Evolutionary conservation across 2,329 filamentous ascomycete species (phyloP), one percentile per base, ranked within the genome.

Genomic region (Chaetomiaceae sp.): DNA sequence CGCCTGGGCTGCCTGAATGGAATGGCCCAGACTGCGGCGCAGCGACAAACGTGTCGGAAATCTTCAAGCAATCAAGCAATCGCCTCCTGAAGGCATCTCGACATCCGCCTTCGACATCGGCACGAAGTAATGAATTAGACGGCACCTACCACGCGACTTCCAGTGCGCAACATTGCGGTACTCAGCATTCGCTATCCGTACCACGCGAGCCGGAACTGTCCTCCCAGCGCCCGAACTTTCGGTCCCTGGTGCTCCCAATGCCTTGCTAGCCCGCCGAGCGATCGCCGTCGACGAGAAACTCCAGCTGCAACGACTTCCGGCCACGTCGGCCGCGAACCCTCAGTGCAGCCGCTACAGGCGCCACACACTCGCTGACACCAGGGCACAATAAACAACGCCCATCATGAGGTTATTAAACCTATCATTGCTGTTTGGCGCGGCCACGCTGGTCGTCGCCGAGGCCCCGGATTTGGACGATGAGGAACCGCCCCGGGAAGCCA

Each of bases 341-440:
- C 29, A 19, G 33, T 37, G 49, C 53, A 33, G 37, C 17, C 36
- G 15, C 50, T 49, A 42, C 53, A 19, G 43, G 43, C 23, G 47
- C 27, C 34, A 36, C 38, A 45, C 31, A 19, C 15, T 19, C 17
- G 33, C 20, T 42, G 17, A n/a, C 34, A 31, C 6, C 17, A 38
- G 20, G 36, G 31, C 43, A 19, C 34, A n/a, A 43, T 15, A 44
- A 9, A 15, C 3, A 27, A 20, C 38, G 17, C 36, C 38, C 45
- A 53, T 50, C 6, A 61, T 59, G 57, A 49, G 57, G 39, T 33
- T 53, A n/a, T 48, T 53, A 37, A 46, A 44, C 47, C 63, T 75
- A 50, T 66, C 77, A 55, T 67, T 79, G 60, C 65, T 82, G 47
- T 68, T 82, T 54, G 72, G 76, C 68, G 71, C 71, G 31, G 69